Conservation (phyloP, 768 basidiomycete species). For the Termitomyces sp. region DNA sequence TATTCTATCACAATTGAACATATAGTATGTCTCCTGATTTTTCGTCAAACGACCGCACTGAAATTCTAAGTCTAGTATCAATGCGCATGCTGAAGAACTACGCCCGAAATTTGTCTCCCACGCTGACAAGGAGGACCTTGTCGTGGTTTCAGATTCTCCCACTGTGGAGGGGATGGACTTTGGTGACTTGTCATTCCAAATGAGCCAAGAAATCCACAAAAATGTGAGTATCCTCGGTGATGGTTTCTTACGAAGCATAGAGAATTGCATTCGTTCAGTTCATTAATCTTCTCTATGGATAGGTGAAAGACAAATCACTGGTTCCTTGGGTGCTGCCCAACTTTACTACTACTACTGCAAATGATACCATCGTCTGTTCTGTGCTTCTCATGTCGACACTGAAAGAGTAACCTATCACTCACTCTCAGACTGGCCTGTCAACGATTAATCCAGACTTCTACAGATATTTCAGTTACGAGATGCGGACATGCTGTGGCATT, state of each 20-base stretch:
- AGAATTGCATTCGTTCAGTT: neutral
- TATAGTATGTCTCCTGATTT: conserved; percentile 16
- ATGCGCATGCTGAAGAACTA: conserved; percentile 25
- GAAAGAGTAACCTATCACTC: neutral
- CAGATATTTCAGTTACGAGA: conserved; percentile 15
- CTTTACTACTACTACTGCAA: conserved; percentile 1
- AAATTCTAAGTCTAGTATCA: conserved; percentile 9
- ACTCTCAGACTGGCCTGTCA: neutral
- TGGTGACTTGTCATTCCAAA: conserved; percentile 20
- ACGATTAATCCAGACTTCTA: neutral
- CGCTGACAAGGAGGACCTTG: conserved; percentile 25
- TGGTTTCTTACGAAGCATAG: neutral
- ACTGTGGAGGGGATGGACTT: conserved; percentile 24
- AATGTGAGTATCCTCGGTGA: neutral
- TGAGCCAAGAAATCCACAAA: conserved; percentile 12
- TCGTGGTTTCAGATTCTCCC: conserved; percentile 12
- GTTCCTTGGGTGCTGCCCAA: neutral
- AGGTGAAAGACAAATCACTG: neutral
- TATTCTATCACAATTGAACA: conserved; percentile 29
- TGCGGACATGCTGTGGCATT: conserved; percentile 14
- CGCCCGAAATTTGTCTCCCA: conserved; percentile 29
- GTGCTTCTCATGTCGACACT: conserved; percentile 7
- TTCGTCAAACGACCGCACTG: neutral
- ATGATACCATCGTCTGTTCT: conserved; percentile 5
- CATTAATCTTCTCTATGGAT: neutral